Evolutionary conservation across 2,329 filamentous ascomycete genomes (phyloP), one percentile per base, ranked within the genome.

Genomic region (Coniosporium tulheliwenetii): DNA sequence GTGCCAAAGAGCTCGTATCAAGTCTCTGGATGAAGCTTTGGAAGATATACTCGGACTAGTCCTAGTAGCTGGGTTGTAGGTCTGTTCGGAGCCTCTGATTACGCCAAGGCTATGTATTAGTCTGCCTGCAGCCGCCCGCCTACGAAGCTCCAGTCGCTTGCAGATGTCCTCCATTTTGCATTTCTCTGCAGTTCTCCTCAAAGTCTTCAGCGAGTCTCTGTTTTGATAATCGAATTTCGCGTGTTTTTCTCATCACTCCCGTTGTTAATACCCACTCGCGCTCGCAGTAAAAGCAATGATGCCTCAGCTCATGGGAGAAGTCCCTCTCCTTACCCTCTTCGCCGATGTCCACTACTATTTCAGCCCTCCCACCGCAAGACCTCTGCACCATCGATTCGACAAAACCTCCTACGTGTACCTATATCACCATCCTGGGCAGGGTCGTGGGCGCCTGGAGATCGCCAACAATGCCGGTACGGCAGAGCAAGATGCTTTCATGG

Each of bases 311-410:
- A 64, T 61, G 43, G 66, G 65, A 39, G 66, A 70, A 44, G 61
- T 61, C 40, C 58, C 64, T 16, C 50, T 69, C 35, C 53, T 62
- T 41, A 69, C 66, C 9, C 59, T 70, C 52, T 86, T 84, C 52
- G 80, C 74, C 46, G 83, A 89, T 53, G 57, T 86, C 41, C 83
- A 87, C 58, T 87, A 86, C 60, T 85, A 77, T 60, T 85, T 86
- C 61, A 71, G 73, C 19, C 70, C 77, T n/a, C 77, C 79, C 2
- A 68, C 69, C 5, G 66, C 70, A 42, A 76, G 71, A 42, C 81
- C 82, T 29, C 75, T 70, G n/a, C 83, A 87, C 57, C 80, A 87
- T 58, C 77, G 82, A 39, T 87, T 89, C 58, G 79, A 85, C 58
- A 82, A 81, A 57, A 73, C 77, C 37, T 86, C 81, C 7, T 87